A percentile compares a stretch with the other conserved stretches of the same genome.
These are phyloP conservation scores for Carex parvula DNA, from an alignment of 176 grass and related monocot genomes.

Conservation along the genomic window DNA sequence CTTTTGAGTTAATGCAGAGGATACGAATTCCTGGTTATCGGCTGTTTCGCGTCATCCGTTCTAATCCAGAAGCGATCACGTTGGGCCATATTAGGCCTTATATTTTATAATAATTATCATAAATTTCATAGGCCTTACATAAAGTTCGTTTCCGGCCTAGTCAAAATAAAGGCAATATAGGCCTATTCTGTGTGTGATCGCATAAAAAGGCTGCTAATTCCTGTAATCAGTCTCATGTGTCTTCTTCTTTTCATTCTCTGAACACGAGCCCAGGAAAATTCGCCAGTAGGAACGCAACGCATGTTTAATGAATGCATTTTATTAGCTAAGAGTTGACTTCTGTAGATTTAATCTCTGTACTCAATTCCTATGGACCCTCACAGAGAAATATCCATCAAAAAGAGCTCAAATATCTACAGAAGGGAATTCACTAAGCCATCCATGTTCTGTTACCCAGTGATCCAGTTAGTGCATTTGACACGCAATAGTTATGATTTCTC, in stretches of 20 bases:
- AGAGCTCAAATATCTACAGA: not conserved
- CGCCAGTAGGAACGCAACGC: not conserved
- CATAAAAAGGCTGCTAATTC: no score
- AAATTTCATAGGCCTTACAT: not conserved
- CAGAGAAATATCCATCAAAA: not conserved
- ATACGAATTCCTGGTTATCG: no score
- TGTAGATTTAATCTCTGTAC: not conserved
- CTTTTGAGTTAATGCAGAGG: no score
- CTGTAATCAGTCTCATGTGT: not conserved
- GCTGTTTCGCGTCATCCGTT: not conserved
- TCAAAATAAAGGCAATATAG: no score
- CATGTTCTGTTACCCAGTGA: slow-evolving; percentile 16
- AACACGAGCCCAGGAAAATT: not conserved
- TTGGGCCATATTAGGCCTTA: not conserved
- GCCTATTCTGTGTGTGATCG: no score
- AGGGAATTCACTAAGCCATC: slow-evolving; percentile 12
- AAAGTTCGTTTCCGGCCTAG: not conserved
- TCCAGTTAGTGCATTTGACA: slow-evolving; percentile 1
- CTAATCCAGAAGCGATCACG: not conserved
- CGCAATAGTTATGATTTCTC: slow-evolving; percentile 13
- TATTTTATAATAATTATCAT: not conserved
- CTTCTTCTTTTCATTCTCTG: not conserved
- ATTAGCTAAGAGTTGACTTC: slow-evolving; percentile 19
- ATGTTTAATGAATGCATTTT: not conserved
- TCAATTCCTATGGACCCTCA: slow-evolving; percentile 4